These are phyloP conservation scores for Camelina neglecta DNA, from an alignment of 345 rosid species.

Conservation along the genomic window DNA sequence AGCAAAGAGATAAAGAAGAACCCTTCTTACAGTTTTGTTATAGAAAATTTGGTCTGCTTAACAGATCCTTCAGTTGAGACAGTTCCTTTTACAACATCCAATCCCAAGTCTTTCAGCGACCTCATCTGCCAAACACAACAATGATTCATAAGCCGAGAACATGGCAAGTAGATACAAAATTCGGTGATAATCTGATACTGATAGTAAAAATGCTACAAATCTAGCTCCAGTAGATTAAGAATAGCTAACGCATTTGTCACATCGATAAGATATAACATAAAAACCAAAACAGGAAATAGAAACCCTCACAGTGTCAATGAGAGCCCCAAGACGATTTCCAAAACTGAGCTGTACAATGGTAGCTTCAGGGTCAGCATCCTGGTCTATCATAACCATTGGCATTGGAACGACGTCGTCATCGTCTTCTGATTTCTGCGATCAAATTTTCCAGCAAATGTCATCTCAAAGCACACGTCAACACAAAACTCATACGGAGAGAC, in stretches of 20 bases:
- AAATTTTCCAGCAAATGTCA: conserved; percentile 44
- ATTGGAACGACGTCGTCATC: conserved; percentile 47
- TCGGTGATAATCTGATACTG: not conserved
- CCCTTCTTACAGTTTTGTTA: conserved; percentile 70
- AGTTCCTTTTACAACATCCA: conserved; percentile 87
- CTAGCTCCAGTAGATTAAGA: conserved; percentile 3
- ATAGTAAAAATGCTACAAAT: conserved; percentile 3
- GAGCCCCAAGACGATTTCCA: conserved; percentile 98
- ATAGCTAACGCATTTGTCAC: conserved; percentile 1
- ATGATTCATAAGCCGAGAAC: conserved; percentile 20
- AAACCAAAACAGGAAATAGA: conserved; percentile 16
- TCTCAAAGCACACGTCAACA: conserved; percentile 41
- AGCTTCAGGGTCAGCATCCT: conserved; percentile 86
- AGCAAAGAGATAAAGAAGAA: conserved; percentile 17
- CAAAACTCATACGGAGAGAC: conserved; percentile 41
- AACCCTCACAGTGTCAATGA: conserved; percentile 77
- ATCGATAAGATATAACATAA: not conserved
- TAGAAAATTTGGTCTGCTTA: conserved; percentile 77
- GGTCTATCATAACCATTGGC: conserved; percentile 78
- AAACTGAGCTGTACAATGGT: conserved; percentile 88
- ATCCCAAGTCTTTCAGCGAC: conserved; percentile 83
- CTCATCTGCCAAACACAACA: conserved; percentile 62
- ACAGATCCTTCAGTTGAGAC: conserved; percentile 76
- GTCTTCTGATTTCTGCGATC: conserved; percentile 59
- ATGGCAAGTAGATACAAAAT: conserved; percentile 9